phyloP scores from a whole-genome alignment of 176 grass and related monocot species.

The Cocos nucifera region DNA sequence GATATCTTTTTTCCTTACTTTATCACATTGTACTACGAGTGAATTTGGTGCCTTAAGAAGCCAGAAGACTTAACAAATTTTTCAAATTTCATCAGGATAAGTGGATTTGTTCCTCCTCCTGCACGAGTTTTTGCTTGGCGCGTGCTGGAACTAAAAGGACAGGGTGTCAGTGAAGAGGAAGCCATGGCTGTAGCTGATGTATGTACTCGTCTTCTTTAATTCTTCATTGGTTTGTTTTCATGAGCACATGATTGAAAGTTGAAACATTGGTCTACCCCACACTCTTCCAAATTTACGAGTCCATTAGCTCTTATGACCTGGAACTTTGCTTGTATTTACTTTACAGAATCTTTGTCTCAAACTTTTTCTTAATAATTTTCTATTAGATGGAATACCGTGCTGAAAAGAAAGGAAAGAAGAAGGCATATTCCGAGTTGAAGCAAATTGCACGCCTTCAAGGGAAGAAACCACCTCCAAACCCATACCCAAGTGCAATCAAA shows the following conservation, averaged over 20 bases:
- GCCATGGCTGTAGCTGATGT: constrained; percentile 87
- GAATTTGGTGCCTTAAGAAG: neutral
- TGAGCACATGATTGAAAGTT: no score
- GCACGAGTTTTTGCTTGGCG: constrained; percentile 86
- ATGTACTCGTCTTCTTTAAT: constrained; percentile 5
- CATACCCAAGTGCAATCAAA: constrained; percentile 71
- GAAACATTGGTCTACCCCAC: no score
- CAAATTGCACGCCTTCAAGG: constrained; percentile 41
- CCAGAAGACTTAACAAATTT: neutral
- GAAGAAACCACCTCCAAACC: constrained; percentile 65
- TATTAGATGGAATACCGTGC: constrained; percentile 55
- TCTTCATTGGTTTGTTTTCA: no score
- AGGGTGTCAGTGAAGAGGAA: constrained; percentile 61
- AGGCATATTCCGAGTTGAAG: constrained; percentile 78
- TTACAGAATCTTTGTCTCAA: no score
- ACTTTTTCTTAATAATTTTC: constrained; percentile 4
- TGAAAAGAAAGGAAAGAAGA: constrained; percentile 81
- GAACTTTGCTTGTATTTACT: no score
- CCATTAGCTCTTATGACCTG: no score
- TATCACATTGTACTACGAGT: no score
- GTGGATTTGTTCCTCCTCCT: constrained; percentile 63
- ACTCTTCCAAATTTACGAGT: no score
- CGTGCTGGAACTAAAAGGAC: constrained; percentile 59
- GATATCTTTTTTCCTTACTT: no score
- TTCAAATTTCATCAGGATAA: constrained; percentile 43